Evolutionary conservation across 2,329 filamentous ascomycete species (phyloP).

Genomic region (Thielaviopsis cerberus): DNA sequence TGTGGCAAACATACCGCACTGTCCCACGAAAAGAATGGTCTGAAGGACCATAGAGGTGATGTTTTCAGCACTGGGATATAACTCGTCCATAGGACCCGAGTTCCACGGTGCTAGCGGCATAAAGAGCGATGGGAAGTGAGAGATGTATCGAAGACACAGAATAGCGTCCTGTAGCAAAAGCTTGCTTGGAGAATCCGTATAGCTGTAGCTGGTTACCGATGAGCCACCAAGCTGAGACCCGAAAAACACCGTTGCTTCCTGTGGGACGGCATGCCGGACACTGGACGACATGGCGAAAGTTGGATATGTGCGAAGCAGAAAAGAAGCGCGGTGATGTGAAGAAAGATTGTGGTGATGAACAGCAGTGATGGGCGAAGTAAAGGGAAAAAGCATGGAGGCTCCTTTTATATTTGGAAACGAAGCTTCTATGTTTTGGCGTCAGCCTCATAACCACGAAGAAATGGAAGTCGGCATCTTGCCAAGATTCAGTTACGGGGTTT

Average conservation of each 20-base stretch:
- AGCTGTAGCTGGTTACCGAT: conserved; percentile 40
- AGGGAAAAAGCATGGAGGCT: background rate
- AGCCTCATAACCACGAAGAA: background rate
- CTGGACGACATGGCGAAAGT: background rate
- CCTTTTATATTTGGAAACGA: too few relatives aligned
- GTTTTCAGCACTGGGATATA: conserved; percentile 40
- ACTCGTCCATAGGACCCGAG: conserved; percentile 41
- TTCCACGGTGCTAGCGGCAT: conserved; percentile 34
- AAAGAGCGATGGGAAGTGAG: conserved; percentile 42
- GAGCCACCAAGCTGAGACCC: conserved; percentile 39
- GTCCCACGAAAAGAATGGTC: conserved; percentile 36
- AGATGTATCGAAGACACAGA: conserved; percentile 27
- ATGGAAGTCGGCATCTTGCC: background rate
- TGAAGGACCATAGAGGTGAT: conserved; percentile 39
- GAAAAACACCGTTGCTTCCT: conserved; percentile 29
- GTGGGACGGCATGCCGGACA: background rate
- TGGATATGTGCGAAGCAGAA: background rate
- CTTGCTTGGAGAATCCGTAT: conserved; percentile 36
- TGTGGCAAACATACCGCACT: conserved; percentile 41
- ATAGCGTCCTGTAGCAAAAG: conserved; percentile 20
- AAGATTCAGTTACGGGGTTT: background rate
- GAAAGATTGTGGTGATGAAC: background rate
- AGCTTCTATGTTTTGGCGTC: too few relatives aligned
- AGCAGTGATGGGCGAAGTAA: too few relatives aligned
- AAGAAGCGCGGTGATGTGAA: background rate